A percentile compares a stretch with the other conserved stretches of the same genome.
Evolutionary conservation across 192 early-diverging fungal species (phyloP).

Genomic region (Backusella tuberculispora): DNA sequence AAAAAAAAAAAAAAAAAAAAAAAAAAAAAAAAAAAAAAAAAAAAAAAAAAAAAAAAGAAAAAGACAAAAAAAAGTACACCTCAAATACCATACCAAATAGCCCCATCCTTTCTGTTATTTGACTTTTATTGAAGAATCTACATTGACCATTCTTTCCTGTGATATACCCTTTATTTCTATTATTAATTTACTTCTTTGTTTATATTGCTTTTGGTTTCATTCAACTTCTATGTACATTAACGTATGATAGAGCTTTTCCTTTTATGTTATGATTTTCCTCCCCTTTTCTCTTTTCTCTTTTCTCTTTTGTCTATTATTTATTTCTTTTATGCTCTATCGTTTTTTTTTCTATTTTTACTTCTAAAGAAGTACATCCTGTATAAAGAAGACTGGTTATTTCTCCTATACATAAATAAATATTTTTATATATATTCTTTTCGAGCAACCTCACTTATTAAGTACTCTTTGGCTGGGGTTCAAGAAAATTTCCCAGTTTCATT

Average conservation of each 20-base stretch:
- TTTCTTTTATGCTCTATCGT: conserved; percentile 5
- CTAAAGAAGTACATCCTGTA: neutral
- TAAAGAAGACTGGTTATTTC: neutral
- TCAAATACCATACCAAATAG: neutral
- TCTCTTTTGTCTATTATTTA: neutral
- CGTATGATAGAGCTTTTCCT: neutral
- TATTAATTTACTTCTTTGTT: neutral
- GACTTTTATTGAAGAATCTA: neutral
- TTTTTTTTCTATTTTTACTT: neutral
- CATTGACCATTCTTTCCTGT: neutral
- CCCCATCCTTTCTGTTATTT: conserved; percentile 6
- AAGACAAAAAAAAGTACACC: neutral
- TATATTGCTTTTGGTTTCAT: conserved; percentile 2
- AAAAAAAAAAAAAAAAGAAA: neutral
- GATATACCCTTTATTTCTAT: conserved; percentile 8
- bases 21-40: neutral
- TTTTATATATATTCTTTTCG: neutral
- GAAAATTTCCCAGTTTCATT: neutral
- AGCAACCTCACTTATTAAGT: neutral
- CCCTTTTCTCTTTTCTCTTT: neutral
- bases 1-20: too few relatives aligned
- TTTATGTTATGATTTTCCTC: neutral
- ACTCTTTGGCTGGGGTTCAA: conserved; percentile 6
- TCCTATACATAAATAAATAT: neutral
- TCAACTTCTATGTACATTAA: neutral